Evolutionary conservation across 192 early-diverging fungal species (phyloP), one percentile per base, ranked within the genome.

Genomic region (Coemansia sp.): DNA sequence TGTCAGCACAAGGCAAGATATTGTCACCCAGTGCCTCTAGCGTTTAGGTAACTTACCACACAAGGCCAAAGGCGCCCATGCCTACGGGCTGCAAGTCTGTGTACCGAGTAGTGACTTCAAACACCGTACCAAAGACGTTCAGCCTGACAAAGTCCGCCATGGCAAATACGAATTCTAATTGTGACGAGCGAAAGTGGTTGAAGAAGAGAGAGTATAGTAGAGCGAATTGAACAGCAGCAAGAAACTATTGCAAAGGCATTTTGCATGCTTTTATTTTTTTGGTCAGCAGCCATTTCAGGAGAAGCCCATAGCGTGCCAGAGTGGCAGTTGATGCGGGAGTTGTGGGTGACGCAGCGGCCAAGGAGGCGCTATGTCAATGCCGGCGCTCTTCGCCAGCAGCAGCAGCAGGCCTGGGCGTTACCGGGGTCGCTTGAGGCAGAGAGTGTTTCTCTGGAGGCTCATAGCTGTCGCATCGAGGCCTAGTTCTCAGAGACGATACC

Each of bases 61-160:
- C 96, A 12, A 98, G 85, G 75, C 96, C 96, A 77, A 97, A 98
- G 3, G 96, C 94, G 42, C 96, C 96, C 92, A 97, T 94, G 35
- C 96, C 96, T 21, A 98, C 91, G 6, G 95, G 93, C 72, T 95
- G 89, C 45, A 97, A 83, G 81, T 95, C 89, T 12, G 91, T 88
- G 86, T 97, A 97, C 73, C 88, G 79, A 47, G 88, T 90, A 13
- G 90, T 94, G 37, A 94, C 89, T 76, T 91, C 91, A 59, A 92
- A 92, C 20, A 91, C 86, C 21, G 91, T 93, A 71, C 92, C 92
- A 70, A 92, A 93, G 42, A 93, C 88, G 39, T 89, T 87, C 25
- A 89, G 83, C 61, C 90, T 87, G 42, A 88, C 83, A 82, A 90
- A 89, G 73, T 89, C 87, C 20, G 86, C 87, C 88, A 90, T 89